A percentile compares a stretch with the other conserved stretches of the same genome.
phyloP scores from a whole-genome alignment of 2,329 filamentous ascomycete genomes.

The Clonostachys rhizophaga region DNA sequence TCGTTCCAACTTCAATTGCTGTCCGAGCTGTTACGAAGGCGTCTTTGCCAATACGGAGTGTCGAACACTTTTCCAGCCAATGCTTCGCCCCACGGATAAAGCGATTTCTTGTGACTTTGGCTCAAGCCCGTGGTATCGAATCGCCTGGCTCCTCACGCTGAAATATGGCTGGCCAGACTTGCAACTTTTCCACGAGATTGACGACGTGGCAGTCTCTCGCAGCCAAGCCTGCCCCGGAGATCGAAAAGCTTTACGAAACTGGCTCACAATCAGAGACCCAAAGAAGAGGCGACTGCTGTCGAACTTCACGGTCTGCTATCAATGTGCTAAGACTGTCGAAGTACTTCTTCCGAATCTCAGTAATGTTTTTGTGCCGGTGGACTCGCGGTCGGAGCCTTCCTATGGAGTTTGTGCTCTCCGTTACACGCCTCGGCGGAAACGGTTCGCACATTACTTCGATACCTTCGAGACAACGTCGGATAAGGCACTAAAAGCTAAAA shows the following conservation, averaged over 20 bases:
- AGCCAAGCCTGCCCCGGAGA: conserved; percentile 54
- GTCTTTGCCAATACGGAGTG: conserved; percentile 68
- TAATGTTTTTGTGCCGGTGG: conserved; percentile 56
- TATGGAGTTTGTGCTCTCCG: conserved; percentile 65
- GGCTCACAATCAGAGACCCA: conserved; percentile 73
- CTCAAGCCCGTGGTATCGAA: conserved; percentile 70
- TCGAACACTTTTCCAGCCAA: conserved; percentile 55
- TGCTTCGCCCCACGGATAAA: conserved; percentile 51
- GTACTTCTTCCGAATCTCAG: conserved; percentile 68
- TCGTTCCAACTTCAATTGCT: conserved; percentile 72
- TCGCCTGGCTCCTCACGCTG: conserved; percentile 77
- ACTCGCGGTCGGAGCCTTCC: conserved; percentile 37
- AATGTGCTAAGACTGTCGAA: conserved; percentile 69
- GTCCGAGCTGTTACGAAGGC: conserved; percentile 70
- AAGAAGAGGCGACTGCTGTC: conserved; percentile 58
- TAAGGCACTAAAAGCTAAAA: conserved; percentile 34
- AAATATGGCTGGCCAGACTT: conserved; percentile 65
- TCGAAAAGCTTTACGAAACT: conserved; percentile 52
- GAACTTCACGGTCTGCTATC: conserved; percentile 71
- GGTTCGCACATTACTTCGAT: conserved; percentile 57
- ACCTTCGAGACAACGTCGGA: conserved; percentile 54
- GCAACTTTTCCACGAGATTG: conserved; percentile 64
- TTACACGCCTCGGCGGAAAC: conserved; percentile 42
- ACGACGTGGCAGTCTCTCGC: conserved; percentile 49
- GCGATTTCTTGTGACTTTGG: conserved; percentile 75